Conservation (phyloP, 768 basidiomycete genomes). For the Serendipita sp. region DNA sequence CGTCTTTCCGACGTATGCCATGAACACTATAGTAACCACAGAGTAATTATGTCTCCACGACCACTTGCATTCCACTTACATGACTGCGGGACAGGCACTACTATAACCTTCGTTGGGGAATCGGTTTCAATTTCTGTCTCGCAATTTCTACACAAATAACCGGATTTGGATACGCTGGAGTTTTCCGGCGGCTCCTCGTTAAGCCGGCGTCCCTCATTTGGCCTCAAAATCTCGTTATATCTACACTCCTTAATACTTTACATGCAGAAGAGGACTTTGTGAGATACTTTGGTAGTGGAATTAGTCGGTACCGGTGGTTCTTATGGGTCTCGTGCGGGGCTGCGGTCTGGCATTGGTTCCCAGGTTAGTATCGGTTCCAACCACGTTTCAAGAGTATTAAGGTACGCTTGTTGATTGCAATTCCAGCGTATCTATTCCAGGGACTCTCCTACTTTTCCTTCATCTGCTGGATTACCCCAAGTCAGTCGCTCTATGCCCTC, state of each 20-base stretch:
- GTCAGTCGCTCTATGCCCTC: slow-evolving; percentile 10
- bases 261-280: slow-evolving; percentile 31
- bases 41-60: slow-evolving; percentile 12
- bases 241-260: slow-evolving; percentile 32
- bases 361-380: slow-evolving; percentile 17
- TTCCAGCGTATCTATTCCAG: slow-evolving; percentile 28
- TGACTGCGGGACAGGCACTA: neutral
- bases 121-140: slow-evolving; percentile 26
- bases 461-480: slow-evolving; percentile 31
- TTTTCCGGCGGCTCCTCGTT: slow-evolving; percentile 28
- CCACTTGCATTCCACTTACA: neutral
- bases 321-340: slow-evolving; percentile 19
- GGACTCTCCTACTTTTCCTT: slow-evolving; percentile 32
- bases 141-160: slow-evolving; percentile 27
- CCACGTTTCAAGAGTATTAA: neutral
- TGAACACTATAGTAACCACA: slow-evolving; percentile 24
- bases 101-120: slow-evolving; percentile 1
- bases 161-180: slow-evolving; percentile 29
- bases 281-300: slow-evolving; percentile 14
- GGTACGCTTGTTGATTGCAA: neutral
- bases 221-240: slow-evolving; percentile 30
- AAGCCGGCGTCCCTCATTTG: slow-evolving; percentile 35
- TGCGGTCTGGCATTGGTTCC: slow-evolving; percentile 28
- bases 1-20: slow-evolving; percentile 23
- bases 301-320: slow-evolving; percentile 27